These are phyloP conservation scores for Colletotrichum zoysiae DNA, from an alignment of 2,329 filamentous ascomycete species.

Conservation along the genomic window DNA sequence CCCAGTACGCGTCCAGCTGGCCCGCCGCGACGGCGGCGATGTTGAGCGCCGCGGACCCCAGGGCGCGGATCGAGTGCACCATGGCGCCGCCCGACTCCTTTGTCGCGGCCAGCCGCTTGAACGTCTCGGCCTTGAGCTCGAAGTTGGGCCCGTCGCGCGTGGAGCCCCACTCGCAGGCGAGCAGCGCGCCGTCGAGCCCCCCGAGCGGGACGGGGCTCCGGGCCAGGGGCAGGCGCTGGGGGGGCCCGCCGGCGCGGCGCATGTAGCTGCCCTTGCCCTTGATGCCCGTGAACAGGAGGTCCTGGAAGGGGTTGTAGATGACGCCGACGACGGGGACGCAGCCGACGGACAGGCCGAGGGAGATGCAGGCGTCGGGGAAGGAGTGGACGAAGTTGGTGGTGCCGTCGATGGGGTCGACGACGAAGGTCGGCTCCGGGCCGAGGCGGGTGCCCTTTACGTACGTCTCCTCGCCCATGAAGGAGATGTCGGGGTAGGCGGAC, in stretches of 20 bases:
- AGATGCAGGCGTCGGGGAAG: constrained; percentile 81
- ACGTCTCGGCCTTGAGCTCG: constrained; percentile 75
- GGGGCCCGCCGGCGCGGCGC: constrained; percentile 58
- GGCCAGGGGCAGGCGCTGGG: constrained; percentile 56
- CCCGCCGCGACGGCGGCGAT: constrained; percentile 79
- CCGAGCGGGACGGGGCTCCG: constrained; percentile 66
- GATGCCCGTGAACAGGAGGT: constrained; percentile 77
- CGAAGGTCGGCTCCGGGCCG: constrained; percentile 77
- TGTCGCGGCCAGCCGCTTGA: constrained; percentile 68
- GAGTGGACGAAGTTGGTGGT: constrained; percentile 86
- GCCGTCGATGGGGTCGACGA: constrained; percentile 86
- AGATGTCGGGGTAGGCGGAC: constrained; percentile 65
- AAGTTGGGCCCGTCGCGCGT: constrained; percentile 78
- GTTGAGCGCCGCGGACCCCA: constrained; percentile 82
- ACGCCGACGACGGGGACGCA: constrained; percentile 76
- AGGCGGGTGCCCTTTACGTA: constrained; percentile 75
- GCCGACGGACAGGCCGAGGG: constrained; percentile 77
- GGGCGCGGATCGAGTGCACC: constrained; percentile 79
- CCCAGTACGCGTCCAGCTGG: constrained; percentile 82
- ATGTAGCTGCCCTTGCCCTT: constrained; percentile 75
- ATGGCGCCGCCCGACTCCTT: constrained; percentile 77
- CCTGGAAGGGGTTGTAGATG: constrained; percentile 83
- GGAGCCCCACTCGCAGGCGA: constrained; percentile 81
- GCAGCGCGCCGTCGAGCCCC: constrained; percentile 72
- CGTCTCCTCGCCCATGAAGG: constrained; percentile 83